Evolutionary conservation across 75 land plant species (phyloP), one percentile per base, ranked within the genome.

Genomic region (Cupressus sempervirens): DNA sequence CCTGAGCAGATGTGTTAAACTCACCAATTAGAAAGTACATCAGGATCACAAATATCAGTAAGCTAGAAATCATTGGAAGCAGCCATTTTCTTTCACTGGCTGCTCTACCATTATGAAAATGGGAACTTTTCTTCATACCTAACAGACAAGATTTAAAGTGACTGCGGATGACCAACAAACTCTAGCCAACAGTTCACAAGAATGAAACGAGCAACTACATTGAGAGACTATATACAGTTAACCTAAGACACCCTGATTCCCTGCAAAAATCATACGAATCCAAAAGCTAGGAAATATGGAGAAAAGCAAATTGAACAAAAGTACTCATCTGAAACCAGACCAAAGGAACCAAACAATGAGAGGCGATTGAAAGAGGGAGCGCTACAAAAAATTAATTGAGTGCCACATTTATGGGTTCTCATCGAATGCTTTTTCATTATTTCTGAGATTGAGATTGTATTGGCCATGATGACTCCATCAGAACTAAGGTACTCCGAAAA

Each of bases 1-100:
- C 72, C 80, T 91, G 77, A 18, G 91, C 41, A 81, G 93, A 79
- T 3, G 85, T 84, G 65, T 88, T 86, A 0, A 91, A 30, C 75
- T 88, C 88, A 84, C 87, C 41, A 36, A 10, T 38, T 40, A 9
- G 43, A 6, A 76, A 18, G 26, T 76, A 76, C 18, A 76, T 40
- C 45, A 76, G 79, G 41, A 76, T 76, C 43, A 76, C 26, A 23
- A 23, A 76, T 76, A 76, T 41, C 20, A 76, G 26, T 18, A 14
- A 76, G n/a, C 79, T 76, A 76, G 45, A 40, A 76, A 76, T 40
- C 79, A 76, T 76, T 7, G 79, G 79, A 76, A 40, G 26, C 26
- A 76, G 26, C 79, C 79, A 76, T 76, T 76, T 76, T 76, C 79
- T 76, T 18, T 76, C 79, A 16, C 11, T 38, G 2, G 26, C 45